Base-by-base conservation (phyloP, 1,284 basidiomycete genomes). In the Trichosporon ovoides region DNA sequence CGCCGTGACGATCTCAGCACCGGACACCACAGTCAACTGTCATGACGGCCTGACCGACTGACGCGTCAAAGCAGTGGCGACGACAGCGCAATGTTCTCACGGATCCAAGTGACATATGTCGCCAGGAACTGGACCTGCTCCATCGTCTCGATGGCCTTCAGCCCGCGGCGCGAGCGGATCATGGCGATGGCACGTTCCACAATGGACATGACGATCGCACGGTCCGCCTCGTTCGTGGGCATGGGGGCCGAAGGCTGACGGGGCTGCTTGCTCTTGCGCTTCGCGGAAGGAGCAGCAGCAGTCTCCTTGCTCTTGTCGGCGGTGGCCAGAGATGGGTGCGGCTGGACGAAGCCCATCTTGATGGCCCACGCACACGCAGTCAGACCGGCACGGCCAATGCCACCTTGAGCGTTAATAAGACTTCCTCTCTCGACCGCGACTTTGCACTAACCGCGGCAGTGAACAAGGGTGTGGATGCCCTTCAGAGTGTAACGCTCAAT, bases 351-450 rank as follows among this genome's bases (percentile, higher is more conserved):
- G 6, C 94, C 94, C 68, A 98, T 85, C 75, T 91, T 94, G 61
- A 96, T 80, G 71, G 91, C 83, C 95, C 95, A 98, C 64, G 88
- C 88, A 67, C 89, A 91, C 1, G 94, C 94, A 35, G 97, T 83
- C 38, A 98, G 82, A 1, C 94, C 94, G 0, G 95, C 95, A 24
- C 95, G 84, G 1, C 95, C 95, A 5, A 98, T 89, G 7, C 95
- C 95, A 55, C 74, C 74, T 76, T 38, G 20, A 33, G 13, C 12
- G 28, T 24, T n/a, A 38, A 31, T 46, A 60, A 51, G 50, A 53
- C 19, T 11, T 14, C 16, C 13, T 51, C 43, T 33, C 33, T 20
- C 28, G 33, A n/a, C 28, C 6, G 16, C 2, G 31, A 7, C 19
- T 10, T 48, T 11, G 37, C 38, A 72, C 74, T 69, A 55, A 35